A percentile compares a stretch with the other conserved stretches of the same genome.
Evolutionary conservation across 2,329 filamentous ascomycete species (phyloP).

Genomic region (Gnomoniopsis sp.): DNA sequence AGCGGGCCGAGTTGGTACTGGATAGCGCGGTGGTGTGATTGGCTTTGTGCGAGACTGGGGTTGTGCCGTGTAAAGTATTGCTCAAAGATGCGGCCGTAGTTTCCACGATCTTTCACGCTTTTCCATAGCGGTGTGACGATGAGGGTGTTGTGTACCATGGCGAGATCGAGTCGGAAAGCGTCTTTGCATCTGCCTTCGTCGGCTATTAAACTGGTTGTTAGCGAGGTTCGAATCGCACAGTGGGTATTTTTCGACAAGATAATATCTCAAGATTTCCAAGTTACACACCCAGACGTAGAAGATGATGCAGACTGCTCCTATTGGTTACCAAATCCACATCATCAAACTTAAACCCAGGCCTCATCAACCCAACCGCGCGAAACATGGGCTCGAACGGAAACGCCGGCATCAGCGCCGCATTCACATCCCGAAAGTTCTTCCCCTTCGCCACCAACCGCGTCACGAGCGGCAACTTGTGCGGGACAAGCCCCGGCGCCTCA

Average conservation of each 20-base stretch:
- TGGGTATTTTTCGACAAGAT: background rate
- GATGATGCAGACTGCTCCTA: conserved; percentile 23
- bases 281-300: conserved; percentile 24
- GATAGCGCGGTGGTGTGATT: conserved; percentile 12
- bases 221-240: background rate
- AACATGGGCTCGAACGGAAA: conserved; percentile 29
- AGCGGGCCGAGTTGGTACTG: conserved; percentile 11
- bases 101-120: background rate
- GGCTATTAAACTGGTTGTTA: background rate
- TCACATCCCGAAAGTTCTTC: conserved; percentile 4
- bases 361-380: conserved; percentile 24
- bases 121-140: conserved; percentile 9
- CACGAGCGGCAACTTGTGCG: background rate
- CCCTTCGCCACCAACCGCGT: background rate
- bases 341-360: conserved; percentile 22
- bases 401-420: conserved; percentile 10
- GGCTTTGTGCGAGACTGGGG: background rate
- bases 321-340: conserved; percentile 29
- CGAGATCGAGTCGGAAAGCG: conserved; percentile 9
- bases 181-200: background rate
- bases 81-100: conserved; percentile 12
- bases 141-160: conserved; percentile 11
- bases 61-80: background rate
- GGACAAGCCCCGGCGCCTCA: conserved; percentile 6
- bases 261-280: too few relatives aligned